Base-by-base conservation (phyloP, 164 flowering plant species). In the Vitis amurensis region DNA sequence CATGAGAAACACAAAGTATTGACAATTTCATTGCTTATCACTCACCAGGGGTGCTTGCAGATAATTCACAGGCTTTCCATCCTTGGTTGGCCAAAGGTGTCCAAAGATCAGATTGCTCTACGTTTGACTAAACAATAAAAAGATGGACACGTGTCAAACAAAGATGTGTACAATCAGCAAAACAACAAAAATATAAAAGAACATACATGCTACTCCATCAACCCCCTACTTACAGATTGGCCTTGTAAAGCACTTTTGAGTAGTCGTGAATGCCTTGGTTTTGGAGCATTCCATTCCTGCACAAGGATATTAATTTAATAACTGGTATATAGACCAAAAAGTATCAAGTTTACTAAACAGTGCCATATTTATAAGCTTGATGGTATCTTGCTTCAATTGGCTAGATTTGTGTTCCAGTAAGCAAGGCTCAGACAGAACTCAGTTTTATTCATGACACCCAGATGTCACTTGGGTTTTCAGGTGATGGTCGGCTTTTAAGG, bases 201-300 rank as follows among this genome's bases (percentile, higher is more conserved):
- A 37, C 17, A 23, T 27, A 67, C 1, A 15, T 19, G 11, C 55
- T 49, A 15, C 60, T 63, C 15, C 57, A 72, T 23, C 37, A 72
- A 59, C 44, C 27, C 30, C 55, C 61, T 69, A 82, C 93, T 86
- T 74, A 91, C 97, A 74, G 73, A 68, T 78, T 80, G 65, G 4
- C 83, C 84, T 63, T 77, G 84, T 66, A 89, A 74, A 66, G 95
- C 98, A 75, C 94, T 89, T 79, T 84, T 89, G 57, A 93, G 82
- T 15, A 95, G 80, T 51, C 77, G 83, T 53, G 79, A 68, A 71
- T 95, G 98, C 79, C 89, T 82, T 16, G 97, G 92, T 76, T 91
- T 91, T 10, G 87, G 85, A 74, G 85, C 80, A 80, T 82, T 91
- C 92, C 84, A 88, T 76, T 91, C 99, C 99, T 94, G 81, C 69